Base-by-base conservation (phyloP, 2,329 filamentous ascomycete genomes). In the Fusarium sp. region DNA sequence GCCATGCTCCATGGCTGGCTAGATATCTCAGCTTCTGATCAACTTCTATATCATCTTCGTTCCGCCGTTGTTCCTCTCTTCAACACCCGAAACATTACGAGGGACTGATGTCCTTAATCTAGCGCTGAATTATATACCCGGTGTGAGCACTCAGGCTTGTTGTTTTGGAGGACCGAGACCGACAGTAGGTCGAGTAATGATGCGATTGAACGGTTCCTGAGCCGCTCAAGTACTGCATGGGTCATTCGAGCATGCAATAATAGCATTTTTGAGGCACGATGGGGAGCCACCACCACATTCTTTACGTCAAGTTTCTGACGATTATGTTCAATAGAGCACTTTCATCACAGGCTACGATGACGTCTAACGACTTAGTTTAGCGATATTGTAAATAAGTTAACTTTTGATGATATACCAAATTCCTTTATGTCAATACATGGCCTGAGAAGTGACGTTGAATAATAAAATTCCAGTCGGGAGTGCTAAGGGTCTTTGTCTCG, bases 71-170 rank as follows among this genome's bases (percentile, higher is more conserved):
- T 27, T 43, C 50, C 40, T 54, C 54, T 54, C 16, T 56, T 32
- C 46, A 34, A 67, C 38, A 47, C 59, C 68, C 42, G 24, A 59
- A 56, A 57, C 65, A 55, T 72, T 44, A 71, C 51, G 62, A 74
- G 51, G 54, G 66, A 66, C 59, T 47, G 27, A 18, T 10, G 42
- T 68, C 68, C 63, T 55, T 63, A 61, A 45, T 76, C 72, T 68
- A 60, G 56, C 64, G 54, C 60, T 66, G 54, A 73, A 69, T 72
- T 73, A 75, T 76, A 76, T 76, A 76, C 74, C 74, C 74, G 72
- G 71, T 66, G 70, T 42, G 57, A 71, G 32, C 66, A 72, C 65
- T 65, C 54, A 62, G 42, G 45, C 61, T 66, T 64, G 58, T 65
- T 68, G 59, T 56, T 63, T 63, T 68, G 59, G 34, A 59, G 72